Evolutionary conservation across 2,329 filamentous ascomycete species (phyloP).

Genomic region (Xylaria sp.): DNA sequence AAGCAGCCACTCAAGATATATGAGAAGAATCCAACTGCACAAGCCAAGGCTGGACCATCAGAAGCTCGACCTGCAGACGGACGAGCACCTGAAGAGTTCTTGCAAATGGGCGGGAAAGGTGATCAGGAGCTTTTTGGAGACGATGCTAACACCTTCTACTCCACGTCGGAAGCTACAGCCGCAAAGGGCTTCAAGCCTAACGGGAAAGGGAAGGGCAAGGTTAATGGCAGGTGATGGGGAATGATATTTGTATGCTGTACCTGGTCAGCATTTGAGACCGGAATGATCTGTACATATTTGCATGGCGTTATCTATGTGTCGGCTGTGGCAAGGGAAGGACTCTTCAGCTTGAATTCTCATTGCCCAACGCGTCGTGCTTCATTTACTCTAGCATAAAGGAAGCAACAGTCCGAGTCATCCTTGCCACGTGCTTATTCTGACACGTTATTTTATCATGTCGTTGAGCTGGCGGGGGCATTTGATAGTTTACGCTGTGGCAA

Average conservation of each 20-base stretch:
- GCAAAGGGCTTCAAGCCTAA: conserved; percentile 46
- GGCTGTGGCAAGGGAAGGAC: background rate
- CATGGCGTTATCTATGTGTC: conserved; percentile 25
- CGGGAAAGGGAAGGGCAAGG: conserved; percentile 44
- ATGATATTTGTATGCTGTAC: background rate
- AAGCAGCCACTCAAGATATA: conserved; percentile 76
- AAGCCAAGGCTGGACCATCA: conserved; percentile 55
- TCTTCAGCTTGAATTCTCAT: conserved; percentile 2
- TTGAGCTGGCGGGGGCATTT: conserved; percentile 8
- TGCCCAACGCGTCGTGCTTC: background rate
- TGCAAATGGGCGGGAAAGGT: conserved; percentile 85
- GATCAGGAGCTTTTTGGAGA: conserved; percentile 81
- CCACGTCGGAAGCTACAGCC: conserved; percentile 53
- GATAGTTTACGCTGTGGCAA: conserved; percentile 6
- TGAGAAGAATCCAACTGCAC: conserved; percentile 71
- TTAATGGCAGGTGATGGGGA: conserved; percentile 35
- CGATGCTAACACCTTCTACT: conserved; percentile 65
- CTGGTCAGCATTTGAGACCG: conserved; percentile 1
- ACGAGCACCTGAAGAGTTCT: conserved; percentile 79
- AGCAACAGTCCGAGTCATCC: background rate
- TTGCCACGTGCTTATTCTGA: conserved; percentile 5
- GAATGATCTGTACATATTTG: conserved; percentile 32
- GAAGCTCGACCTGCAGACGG: conserved; percentile 76
- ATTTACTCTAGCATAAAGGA: background rate
- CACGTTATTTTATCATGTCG: background rate